Evolutionary conservation across 805 yeast species (phyloP).

Genomic region (Lipomyces lipofer): DNA sequence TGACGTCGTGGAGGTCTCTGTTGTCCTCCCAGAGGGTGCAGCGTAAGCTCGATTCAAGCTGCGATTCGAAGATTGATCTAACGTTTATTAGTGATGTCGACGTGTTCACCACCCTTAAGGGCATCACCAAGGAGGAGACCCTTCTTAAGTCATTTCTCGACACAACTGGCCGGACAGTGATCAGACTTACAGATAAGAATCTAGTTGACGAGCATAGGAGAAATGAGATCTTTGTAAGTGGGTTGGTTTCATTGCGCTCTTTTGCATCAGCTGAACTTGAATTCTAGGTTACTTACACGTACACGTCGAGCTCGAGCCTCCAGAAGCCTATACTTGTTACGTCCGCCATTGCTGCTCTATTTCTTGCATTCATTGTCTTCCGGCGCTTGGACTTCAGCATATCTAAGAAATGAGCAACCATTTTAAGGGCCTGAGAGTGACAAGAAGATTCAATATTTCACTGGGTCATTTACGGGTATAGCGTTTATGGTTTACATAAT

Average conservation of each 20-base stretch:
- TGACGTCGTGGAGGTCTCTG: conserved; percentile 56
- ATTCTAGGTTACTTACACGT: conserved; percentile 49
- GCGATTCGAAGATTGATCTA: background rate
- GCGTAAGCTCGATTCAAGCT: conserved; percentile 2
- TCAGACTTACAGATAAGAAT: conserved; percentile 59
- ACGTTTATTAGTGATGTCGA: background rate
- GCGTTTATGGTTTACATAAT: too few species aligned
- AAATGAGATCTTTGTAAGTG: conserved; percentile 56
- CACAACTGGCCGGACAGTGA: conserved; percentile 73
- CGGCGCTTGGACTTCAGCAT: conserved; percentile 22
- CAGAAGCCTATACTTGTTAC: conserved; percentile 69
- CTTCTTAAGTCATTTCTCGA: conserved; percentile 56
- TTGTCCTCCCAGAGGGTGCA: conserved; percentile 89
- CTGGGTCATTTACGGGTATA: too few species aligned
- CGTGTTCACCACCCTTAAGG: conserved; percentile 3
- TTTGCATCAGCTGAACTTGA: too few species aligned
- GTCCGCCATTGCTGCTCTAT: conserved; percentile 43
- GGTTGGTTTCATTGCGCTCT: too few species aligned
- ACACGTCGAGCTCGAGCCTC: conserved; percentile 53
- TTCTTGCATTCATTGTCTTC: conserved; percentile 50
- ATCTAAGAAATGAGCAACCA: conserved; percentile 4
- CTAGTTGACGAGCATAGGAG: conserved; percentile 67
- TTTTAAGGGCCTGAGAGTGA: too few species aligned
- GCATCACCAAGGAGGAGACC: conserved; percentile 44
- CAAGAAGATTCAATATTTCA: too few species aligned